Conservation (phyloP, 768 basidiomycete genomes). For the Calocybe gangraenosa region DNA sequence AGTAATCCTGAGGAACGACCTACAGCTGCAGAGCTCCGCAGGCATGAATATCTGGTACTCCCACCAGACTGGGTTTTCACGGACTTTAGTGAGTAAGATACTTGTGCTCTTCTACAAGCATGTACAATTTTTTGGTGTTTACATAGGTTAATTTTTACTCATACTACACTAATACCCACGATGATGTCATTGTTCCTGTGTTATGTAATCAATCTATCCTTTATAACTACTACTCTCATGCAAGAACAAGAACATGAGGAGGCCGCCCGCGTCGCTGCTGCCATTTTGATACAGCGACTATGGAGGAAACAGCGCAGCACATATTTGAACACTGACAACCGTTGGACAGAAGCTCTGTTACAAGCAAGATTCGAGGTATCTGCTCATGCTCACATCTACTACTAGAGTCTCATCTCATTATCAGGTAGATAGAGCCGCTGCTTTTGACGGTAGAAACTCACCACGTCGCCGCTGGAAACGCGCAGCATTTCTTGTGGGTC, state of each 20-base stretch:
- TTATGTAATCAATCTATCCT: no score
- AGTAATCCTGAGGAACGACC: constrained; percentile 86
- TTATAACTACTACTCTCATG: no score
- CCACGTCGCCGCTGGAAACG: constrained; percentile 45
- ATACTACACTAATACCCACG: constrained; percentile 24
- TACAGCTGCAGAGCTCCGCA: constrained; percentile 69
- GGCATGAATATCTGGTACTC: constrained; percentile 74
- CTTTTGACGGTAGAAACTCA: constrained; percentile 41
- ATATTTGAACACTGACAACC: constrained; percentile 24
- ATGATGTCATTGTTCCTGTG: constrained; percentile 25
- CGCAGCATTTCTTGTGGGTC: constrained; percentile 34
- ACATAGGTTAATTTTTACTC: no score
- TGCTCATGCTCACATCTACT: neutral
- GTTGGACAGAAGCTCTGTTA: constrained; percentile 35
- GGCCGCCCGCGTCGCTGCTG: constrained; percentile 25
- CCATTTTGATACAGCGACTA: constrained; percentile 32
- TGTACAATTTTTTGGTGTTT: constrained; percentile 22
- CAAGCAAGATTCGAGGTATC: constrained; percentile 35
- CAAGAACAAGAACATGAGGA: constrained; percentile 6
- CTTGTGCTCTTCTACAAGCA: constrained; percentile 21
- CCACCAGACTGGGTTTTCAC: constrained; percentile 74
- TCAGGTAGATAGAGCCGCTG: constrained; percentile 38
- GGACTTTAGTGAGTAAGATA: constrained; percentile 46
- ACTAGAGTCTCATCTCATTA: neutral
- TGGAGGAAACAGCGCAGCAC: constrained; percentile 32